Evolutionary conservation across 768 basidiomycete species (phyloP).

Genomic region (Podaxis sp.): DNA sequence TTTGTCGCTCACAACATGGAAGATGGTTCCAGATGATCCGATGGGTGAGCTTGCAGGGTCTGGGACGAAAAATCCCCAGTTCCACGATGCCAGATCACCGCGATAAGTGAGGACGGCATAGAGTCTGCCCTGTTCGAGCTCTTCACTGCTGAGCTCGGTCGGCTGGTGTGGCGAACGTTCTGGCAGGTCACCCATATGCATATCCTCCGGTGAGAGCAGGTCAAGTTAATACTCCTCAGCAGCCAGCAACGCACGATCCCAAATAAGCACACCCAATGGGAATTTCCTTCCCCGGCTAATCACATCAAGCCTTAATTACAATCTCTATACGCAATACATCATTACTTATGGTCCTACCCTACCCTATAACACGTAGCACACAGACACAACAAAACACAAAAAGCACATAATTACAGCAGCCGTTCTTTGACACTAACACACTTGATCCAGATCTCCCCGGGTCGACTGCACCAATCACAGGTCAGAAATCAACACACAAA

Average conservation of each 20-base stretch:
- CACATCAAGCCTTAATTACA: conserved; percentile 12
- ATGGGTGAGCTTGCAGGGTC: conserved; percentile 37
- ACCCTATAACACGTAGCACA: neutral
- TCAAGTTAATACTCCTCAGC: neutral
- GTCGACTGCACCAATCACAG: conserved; percentile 45
- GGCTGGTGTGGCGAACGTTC: conserved; percentile 12
- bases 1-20: conserved; percentile 38
- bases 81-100: conserved; percentile 47
- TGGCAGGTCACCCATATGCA: conserved; percentile 7
- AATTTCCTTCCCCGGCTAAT: neutral
- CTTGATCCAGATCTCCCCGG: conserved; percentile 71
- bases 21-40: conserved; percentile 41
- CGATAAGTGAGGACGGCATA: conserved; percentile 46
- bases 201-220: neutral
- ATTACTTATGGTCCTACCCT: neutral
- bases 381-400: neutral
- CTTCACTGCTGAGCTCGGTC: conserved; percentile 21
- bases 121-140: conserved; percentile 38
- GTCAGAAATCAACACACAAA: conserved; percentile 4
- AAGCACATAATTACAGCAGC: conserved; percentile 36
- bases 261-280: neutral
- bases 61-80: conserved; percentile 49
- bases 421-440: conserved; percentile 67
- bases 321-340: neutral
- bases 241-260: neutral